Base-by-base conservation (phyloP, 2,329 filamentous ascomycete species). In the Tympanopsis confertula region DNA sequence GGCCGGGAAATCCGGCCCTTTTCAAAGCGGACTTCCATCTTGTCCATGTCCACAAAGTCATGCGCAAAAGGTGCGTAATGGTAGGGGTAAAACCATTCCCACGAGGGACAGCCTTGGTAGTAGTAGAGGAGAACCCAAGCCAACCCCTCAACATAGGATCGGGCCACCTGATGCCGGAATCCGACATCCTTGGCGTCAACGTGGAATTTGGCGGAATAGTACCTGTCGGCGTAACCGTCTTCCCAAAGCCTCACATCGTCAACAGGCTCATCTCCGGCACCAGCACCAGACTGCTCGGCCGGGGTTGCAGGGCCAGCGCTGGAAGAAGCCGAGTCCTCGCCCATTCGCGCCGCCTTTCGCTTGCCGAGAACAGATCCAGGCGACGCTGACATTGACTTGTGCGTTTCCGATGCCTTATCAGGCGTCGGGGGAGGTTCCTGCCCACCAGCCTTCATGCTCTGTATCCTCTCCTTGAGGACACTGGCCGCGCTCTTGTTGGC, bases 41-140 rank as follows among this genome's bases (percentile, higher is more conserved):
- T 78, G 38, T 70, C 74, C 35, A 98, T 69, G 39, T 88, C 80
- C 41, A 83, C 80, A 57, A 98, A 98, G 57, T 98, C 91, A 38
- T 87, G 84, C 2, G 91, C 91, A 55, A 98, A 98, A 3, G 93
- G 91, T 1, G 91, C 93, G 55, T 98, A 98, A 55, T 98, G 91
- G 53, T 96, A 94, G 1, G 91, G 91, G 53, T 95, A 98, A 57
- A 91, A 98, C 91, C 91, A 98, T 38, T 89, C 93, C 91, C 93
- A 98, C 0, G 87, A 95, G 17, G 91, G 87, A 50, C 91, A 98
- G 19, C 91, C 91, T 59, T 98, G 91, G 58, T 95, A 94, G 57
- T 98, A 98, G 61, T 98, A 98, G 24, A 88, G 69, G 37, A 98
- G 66, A 28, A 98, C 91, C 91, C 93, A 98, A 17, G 83, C 83